Evolutionary conservation across 208 protist species (phyloP), one percentile per base, ranked within the genome.

Genomic region (Leishmania arabica): DNA sequence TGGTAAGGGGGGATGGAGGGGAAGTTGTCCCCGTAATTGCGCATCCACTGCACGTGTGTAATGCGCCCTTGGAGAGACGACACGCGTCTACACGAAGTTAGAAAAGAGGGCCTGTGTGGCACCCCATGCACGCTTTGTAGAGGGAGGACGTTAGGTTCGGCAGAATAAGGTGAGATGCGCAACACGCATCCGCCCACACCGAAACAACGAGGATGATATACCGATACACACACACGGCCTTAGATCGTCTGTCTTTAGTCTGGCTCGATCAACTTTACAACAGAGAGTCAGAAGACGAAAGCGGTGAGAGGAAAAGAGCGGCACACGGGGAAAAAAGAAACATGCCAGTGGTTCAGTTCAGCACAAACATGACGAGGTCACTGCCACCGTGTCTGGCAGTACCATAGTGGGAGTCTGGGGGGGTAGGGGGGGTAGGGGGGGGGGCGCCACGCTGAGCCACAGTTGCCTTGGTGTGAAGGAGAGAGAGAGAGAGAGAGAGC

Each of bases 351-450:
- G 11, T 21, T 40, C 31, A 34, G 62, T 34, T 58, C 42, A 42
- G 47, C 49, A 49, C 62, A 78, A 42, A 47, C 64, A 56, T 47
- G 75, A 65, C 24, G 62, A 58, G 31, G 47, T 7, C 45, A 47
- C 62, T 79, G 75, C 72, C 49, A 40, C 47, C 75, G 27, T 72
- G 64, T 19, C 75, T 72, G 58, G n/a, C 53, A 45, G 69, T 42
- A 65, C n/a, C n/a, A 13, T 27, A 71, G 60, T 72, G 45, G 34
- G 68, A 17, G 31, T 40, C 15, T 4, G 34, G 34, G 64, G 8
- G 34, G 64, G 64, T 34, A 34, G 34, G 34, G 34, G 0, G 34
- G 34, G 27, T 11, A 21, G 4, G 37, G n/a, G 2, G 47, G 11
- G 65, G 17, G 8, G 3, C 42, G 75, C 40, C 75, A 53, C 60